Base-by-base conservation (phyloP, 2,329 filamentous ascomycete species). In the Colletotrichum tropicicola region DNA sequence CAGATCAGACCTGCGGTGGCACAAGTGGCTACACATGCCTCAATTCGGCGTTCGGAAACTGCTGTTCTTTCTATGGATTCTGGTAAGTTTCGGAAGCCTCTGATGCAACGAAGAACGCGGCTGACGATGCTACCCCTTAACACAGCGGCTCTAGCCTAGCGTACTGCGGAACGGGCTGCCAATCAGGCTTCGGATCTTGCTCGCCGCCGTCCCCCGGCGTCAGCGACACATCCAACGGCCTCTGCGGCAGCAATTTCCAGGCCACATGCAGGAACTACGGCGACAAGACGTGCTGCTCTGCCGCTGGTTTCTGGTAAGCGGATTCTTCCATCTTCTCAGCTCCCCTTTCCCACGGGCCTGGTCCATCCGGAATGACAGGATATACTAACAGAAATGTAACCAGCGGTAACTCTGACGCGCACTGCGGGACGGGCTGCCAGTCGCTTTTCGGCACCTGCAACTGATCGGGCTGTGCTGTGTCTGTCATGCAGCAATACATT, bases 31-130 rank as follows among this genome's bases (percentile, higher is more conserved):
- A 78, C 55, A 77, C 74, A 7, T 82, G 80, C 59, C 70, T 74
- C 48, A 75, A 73, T 21, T 78, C 77, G 0, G 54, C 28, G 13
- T 77, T 74, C 51, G 78, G 78, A 6, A 72, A 73, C 67, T 82
- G 80, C 69, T 82, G 80, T 61, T 81, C 79, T 3, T 72, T 69
- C 59, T 77, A 76, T 56, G 79, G 79, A n/a, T 80, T 69, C 64
- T 82, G 78, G 78, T 78, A 70, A 70, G 74, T 28, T 6, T 23
- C 17, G 27, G n/a, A 52, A 23, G 49, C 41, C 27, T 23, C 41
- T 28, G 6, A 21, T 12, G 21, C 48, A 25, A 49, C 17, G 10
- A 61, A 23, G 28, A 32, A 48, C 12, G 37, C 48, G 32, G 59
- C 63, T 66, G 59, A 66, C 51, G 25, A 56, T 51, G n/a, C 43